Percentiles rank a stretch among this genome's conserved stretches.
Evolutionary conservation across 1,139 yeast genomes (phyloP).

Genomic region (Sugiyamaella xylanicola): DNA sequence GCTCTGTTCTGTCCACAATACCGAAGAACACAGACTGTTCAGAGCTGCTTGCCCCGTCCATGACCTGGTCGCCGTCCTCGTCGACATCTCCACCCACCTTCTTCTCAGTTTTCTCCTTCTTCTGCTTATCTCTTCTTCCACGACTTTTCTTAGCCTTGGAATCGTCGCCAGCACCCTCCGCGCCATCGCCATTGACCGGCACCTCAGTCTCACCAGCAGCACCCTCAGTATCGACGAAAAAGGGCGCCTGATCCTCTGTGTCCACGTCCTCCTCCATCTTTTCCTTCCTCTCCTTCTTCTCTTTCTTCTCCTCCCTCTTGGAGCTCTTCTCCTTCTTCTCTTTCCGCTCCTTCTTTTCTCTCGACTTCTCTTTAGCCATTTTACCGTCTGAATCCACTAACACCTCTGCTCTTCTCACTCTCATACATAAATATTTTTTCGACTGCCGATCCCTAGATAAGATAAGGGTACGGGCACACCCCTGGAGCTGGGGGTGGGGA

Average conservation of each 20-base stretch:
- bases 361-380: neutral
- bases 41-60: neutral
- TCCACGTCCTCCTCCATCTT: neutral
- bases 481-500: no score
- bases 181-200: neutral
- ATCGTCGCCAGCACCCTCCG: neutral
- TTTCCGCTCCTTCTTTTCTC: neutral
- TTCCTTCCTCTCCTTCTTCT: neutral
- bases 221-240: conserved; percentile 1
- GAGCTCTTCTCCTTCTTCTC: neutral
- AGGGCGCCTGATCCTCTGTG: neutral
- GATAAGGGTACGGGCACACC: neutral
- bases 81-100: conserved; percentile 16
- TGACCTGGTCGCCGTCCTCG: conserved; percentile 16
- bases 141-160: conserved; percentile 1
- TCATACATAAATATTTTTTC: neutral
- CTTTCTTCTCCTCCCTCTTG: neutral
- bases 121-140: conserved; percentile 15
- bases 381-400: neutral
- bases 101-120: conserved; percentile 19
- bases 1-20: conserved; percentile 75
- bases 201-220: neutral
- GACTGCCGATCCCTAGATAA: neutral
- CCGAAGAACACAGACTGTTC: conserved; percentile 62
- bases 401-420: neutral